Evolutionary conservation across 2,329 filamentous ascomycete species (phyloP).

Genomic region (Monilinia vaccinii-corymbosi): DNA sequence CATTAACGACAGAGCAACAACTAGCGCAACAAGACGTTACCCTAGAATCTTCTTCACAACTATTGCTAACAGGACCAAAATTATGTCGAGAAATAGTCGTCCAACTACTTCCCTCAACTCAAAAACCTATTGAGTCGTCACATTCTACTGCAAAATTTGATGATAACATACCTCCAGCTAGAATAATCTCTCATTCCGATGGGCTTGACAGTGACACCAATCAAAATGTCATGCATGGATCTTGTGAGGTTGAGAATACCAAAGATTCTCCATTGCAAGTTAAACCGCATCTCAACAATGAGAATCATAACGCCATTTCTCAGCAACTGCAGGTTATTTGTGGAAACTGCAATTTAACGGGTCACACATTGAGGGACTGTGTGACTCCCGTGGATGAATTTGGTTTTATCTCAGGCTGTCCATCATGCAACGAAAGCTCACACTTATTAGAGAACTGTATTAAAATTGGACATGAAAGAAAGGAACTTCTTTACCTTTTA

Average conservation of each 20-base stretch:
- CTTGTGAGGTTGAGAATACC: background rate
- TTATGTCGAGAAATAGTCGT: too few species aligned
- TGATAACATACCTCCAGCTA: background rate
- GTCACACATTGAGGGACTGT: background rate
- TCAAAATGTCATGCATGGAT: background rate
- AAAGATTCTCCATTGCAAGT: too few species aligned
- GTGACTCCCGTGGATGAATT: background rate
- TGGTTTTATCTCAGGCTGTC: background rate
- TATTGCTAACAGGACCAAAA: background rate
- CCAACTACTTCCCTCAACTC: background rate
- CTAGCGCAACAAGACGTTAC: too few species aligned
- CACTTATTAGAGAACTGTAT: background rate
- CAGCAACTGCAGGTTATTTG: background rate
- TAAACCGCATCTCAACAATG: background rate
- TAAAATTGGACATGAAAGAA: accelerated
- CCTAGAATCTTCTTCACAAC: too few species aligned
- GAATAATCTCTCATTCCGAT: background rate
- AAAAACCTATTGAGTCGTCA: background rate
- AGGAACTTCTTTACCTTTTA: background rate
- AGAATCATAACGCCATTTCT: background rate
- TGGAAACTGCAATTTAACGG: background rate
- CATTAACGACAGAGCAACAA: background rate
- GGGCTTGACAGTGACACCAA: background rate
- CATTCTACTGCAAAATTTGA: background rate
- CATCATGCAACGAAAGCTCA: background rate